Base-by-base conservation (phyloP, 208 protist genomes). In the Leishmania lainsoni region DNA sequence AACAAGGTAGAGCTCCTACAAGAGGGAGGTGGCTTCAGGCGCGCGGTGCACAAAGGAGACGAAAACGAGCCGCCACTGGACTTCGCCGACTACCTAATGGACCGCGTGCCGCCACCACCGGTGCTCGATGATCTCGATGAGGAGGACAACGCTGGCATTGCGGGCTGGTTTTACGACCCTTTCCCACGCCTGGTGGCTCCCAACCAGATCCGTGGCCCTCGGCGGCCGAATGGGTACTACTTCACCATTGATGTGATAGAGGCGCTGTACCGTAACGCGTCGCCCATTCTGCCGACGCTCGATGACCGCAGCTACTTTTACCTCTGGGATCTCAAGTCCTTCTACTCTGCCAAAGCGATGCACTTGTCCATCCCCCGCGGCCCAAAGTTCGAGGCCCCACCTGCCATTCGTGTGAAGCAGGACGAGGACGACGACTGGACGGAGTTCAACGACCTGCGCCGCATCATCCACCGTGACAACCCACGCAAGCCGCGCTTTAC, bases 381-480 rank as follows among this genome's bases (percentile, higher is more conserved):
- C 5, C 99, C 99, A 12, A 99, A 99, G 85, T 99, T 99, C 85
- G 91, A 97, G 86, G 85, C 93, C 2, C 92, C 93, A 35, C 91
- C 93, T 22, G 81, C 78, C 22, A 79, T 93, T 70, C 66, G 80
- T 56, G 54, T 72, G 52, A 80, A 79, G 80, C 63, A 86, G 49
- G 84, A 83, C 81, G 99, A 99, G 86, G 96, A 99, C 73, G 98
- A 99, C 81, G 99, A 99, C 90, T 99, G 99, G 99, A 99, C 99
- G 84, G 99, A 99, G 89, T 99, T 99, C 92, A 99, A 99, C 84
- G 99, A 99, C 88, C 98, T 99, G 84, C 98, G 99, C 81, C 99
- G 99, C 87, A 96, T 99, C 68, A 99, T 99, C 87, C 98, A 99
- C 80, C 95, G 99, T 68, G 97, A 99, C 81, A 90, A 98, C 84